A percentile compares a stretch with the other conserved stretches of the same genome.
Evolutionary conservation across 2,329 filamentous ascomycete genomes (phyloP).

Genomic region (Oidium heveae): DNA sequence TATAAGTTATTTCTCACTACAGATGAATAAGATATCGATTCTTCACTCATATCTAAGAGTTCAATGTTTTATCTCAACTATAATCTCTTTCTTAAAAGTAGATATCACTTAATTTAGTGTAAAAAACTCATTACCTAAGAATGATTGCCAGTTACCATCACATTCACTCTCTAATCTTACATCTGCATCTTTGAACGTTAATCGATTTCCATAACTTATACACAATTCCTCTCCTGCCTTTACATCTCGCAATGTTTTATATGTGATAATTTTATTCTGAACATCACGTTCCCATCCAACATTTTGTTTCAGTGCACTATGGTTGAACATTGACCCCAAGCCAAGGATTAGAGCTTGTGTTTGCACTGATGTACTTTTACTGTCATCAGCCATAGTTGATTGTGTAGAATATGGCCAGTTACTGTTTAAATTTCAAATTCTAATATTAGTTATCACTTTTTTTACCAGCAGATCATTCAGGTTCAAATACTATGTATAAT

Average conservation of each 20-base stretch:
- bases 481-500: slow-evolving; percentile 27
- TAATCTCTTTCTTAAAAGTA: slow-evolving; percentile 8
- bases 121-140: slow-evolving; percentile 9
- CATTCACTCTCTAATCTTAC: slow-evolving; percentile 5
- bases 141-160: slow-evolving; percentile 10
- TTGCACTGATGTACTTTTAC: slow-evolving; percentile 8
- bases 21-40: too few species aligned
- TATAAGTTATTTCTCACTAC: too few species aligned
- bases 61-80: too few species aligned
- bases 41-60: too few species aligned
- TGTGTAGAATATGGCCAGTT: slow-evolving; percentile 13
- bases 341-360: slow-evolving; percentile 28
- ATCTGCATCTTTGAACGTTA: slow-evolving; percentile 16
- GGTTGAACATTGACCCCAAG: slow-evolving; percentile 32
- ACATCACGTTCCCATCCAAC: slow-evolving; percentile 28
- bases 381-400: slow-evolving; percentile 6
- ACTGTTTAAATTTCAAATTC: slow-evolving; percentile 3
- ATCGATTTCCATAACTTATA: slow-evolving; percentile 16
- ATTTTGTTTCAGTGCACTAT: slow-evolving; percentile 25
- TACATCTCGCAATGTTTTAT: slow-evolving; percentile 24
- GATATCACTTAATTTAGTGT: slow-evolving; percentile 3
- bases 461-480: neutral
- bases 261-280: slow-evolving; percentile 20
- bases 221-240: slow-evolving; percentile 27
- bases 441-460: neutral